Evolutionary conservation across 768 basidiomycete genomes (phyloP).

Genomic region (Mycena crocata): DNA sequence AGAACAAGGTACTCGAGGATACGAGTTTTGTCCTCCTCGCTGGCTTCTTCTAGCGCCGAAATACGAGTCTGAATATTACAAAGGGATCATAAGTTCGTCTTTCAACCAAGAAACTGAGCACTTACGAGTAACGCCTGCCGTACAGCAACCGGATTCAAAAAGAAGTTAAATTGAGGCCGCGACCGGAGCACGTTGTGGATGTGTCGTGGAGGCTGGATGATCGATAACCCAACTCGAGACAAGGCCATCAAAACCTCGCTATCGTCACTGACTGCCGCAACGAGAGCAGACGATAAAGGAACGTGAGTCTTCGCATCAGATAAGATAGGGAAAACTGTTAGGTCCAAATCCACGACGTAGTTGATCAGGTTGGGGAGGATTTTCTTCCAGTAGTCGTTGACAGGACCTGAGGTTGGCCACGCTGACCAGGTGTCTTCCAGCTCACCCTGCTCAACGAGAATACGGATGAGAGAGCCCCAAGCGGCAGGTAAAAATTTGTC

Average conservation of each 20-base stretch:
- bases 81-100: background rate
- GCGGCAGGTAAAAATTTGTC: constrained; percentile 30
- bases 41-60: background rate
- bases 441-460: constrained; percentile 26
- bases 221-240: constrained; percentile 13
- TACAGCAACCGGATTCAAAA: constrained; percentile 11
- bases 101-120: background rate
- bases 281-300: constrained; percentile 32
- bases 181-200: background rate
- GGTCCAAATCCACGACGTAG: constrained; percentile 11
- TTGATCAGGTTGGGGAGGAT: constrained; percentile 25
- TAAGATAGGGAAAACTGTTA: constrained; percentile 23
- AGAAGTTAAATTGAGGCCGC: no score
- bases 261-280: constrained; percentile 7
- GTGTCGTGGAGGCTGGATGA: constrained; percentile 17
- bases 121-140: constrained; percentile 19
- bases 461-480: constrained; percentile 27
- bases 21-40: constrained; percentile 18
- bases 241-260: constrained; percentile 10
- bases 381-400: constrained; percentile 11
- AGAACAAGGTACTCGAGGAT: constrained; percentile 31
- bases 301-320: constrained; percentile 34
- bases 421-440: constrained; percentile 32
- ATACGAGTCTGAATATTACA: constrained; percentile 8
- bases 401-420: constrained; percentile 27